Evolutionary conservation across 192 early-diverging fungal genomes (phyloP).

Genomic region (Pilaira anomala): DNA sequence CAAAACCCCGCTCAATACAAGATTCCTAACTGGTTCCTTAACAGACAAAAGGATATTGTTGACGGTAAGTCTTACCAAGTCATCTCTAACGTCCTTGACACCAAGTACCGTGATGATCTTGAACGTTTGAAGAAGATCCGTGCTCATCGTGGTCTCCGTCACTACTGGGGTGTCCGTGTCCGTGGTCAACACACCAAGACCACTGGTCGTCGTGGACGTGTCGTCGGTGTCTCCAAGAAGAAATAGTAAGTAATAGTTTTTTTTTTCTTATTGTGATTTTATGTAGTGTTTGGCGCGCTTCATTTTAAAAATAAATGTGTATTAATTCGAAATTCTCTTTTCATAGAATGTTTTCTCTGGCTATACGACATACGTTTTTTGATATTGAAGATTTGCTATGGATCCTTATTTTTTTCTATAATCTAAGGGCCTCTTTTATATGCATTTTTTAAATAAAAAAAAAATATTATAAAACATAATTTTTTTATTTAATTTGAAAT

Average conservation of each 20-base stretch:
- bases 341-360: too few species aligned
- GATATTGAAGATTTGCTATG: too few species aligned
- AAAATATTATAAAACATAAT: too few species aligned
- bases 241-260: conserved; percentile 50
- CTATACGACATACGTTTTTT: too few species aligned
- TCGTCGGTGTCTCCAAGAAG: conserved; percentile 99
- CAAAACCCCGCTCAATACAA: conserved; percentile 99
- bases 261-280: too few species aligned
- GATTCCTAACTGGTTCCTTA: conserved; percentile 99
- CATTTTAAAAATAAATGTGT: too few species aligned
- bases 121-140: conserved; percentile 99
- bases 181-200: conserved; percentile 99
- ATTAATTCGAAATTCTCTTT: too few species aligned
- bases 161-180: conserved; percentile 97
- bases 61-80: conserved; percentile 95
- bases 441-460: too few species aligned
- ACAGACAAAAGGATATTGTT: conserved; percentile 98
- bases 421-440: too few species aligned
- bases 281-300: too few species aligned
- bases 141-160: conserved; percentile 98
- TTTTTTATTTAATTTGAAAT: background rate
- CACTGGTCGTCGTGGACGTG: conserved; percentile 93
- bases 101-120: conserved; percentile 96
- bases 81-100: conserved; percentile 92
- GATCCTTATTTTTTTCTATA: too few species aligned